A percentile compares a stretch with the other conserved stretches of the same genome.
phyloP scores from a whole-genome alignment of 1,284 basidiomycete species.

The Exobasidium cylindrosporum region DNA sequence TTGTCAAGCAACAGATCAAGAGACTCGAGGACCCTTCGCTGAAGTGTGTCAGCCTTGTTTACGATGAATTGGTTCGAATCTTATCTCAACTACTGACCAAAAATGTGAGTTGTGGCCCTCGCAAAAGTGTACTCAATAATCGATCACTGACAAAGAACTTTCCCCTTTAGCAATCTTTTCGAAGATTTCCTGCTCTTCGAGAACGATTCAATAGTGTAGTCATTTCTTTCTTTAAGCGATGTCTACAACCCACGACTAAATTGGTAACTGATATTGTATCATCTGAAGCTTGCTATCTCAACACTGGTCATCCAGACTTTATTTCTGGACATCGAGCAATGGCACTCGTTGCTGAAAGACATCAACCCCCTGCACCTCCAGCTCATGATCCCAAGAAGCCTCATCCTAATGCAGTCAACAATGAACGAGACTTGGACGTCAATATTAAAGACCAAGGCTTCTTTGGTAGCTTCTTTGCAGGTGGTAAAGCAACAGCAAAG shows the following conservation, averaged over 20 bases:
- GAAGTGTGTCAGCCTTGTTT: constrained; percentile 90
- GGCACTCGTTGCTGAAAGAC: constrained; percentile 74
- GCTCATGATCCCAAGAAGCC: constrained; percentile 29
- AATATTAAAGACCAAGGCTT: constrained; percentile 79
- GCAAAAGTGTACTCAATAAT: constrained; percentile 58
- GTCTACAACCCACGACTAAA: constrained; percentile 91
- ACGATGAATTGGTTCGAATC: constrained; percentile 94
- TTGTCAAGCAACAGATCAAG: constrained; percentile 98
- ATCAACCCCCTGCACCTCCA: constrained; percentile 60
- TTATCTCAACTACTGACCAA: constrained; percentile 82
- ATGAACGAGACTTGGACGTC: constrained; percentile 88
- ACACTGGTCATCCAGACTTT: constrained; percentile 99
- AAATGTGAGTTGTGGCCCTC: constrained; percentile 59
- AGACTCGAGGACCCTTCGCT: constrained; percentile 87
- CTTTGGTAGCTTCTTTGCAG: constrained; percentile 88
- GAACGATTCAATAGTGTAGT: constrained; percentile 93
- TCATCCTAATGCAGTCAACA: constrained; percentile 68
- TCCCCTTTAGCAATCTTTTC: constrained; percentile 75
- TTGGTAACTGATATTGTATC: constrained; percentile 87
- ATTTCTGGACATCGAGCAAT: constrained; percentile 95
- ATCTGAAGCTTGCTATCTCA: constrained; percentile 63
- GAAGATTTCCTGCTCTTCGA: constrained; percentile 86
- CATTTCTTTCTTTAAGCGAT: constrained; percentile 89
- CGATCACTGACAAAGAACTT: background rate
- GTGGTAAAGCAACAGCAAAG: constrained; percentile 60